Conservation (phyloP, 768 basidiomycete genomes). For the Postia placenta region DNA sequence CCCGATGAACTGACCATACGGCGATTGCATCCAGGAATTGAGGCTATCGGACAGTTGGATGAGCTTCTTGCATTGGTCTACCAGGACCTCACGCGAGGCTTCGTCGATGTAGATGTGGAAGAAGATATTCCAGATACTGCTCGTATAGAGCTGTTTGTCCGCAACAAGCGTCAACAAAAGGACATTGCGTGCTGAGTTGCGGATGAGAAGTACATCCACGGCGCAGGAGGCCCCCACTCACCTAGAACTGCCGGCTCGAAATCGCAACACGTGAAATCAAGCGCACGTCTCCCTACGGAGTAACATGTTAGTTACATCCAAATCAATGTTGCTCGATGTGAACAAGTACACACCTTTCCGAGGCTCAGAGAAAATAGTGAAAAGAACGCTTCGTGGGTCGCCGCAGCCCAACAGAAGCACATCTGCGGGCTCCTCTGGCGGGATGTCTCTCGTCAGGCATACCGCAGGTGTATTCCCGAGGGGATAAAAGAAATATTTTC, state of each 20-base stretch:
- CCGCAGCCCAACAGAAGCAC: slow-evolving; percentile 29
- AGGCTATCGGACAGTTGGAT: slow-evolving; percentile 1
- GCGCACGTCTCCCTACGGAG: neutral
- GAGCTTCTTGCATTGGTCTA: slow-evolving; percentile 9
- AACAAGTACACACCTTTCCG: neutral
- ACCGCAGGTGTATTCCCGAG: slow-evolving; percentile 54
- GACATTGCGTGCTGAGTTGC: slow-evolving; percentile 14
- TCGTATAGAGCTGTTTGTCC: neutral
- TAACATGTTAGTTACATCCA: neutral
- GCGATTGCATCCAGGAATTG: slow-evolving; percentile 6
- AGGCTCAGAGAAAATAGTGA: slow-evolving; percentile 9
- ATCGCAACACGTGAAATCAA: slow-evolving; percentile 16
- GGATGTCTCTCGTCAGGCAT: slow-evolving; percentile 40
- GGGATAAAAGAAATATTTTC: slow-evolving; percentile 46
- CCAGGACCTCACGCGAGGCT: neutral
- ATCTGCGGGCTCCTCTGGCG: slow-evolving; percentile 40
- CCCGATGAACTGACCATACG: slow-evolving; percentile 5
- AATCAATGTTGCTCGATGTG: neutral
- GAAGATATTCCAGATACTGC: slow-evolving; percentile 11
- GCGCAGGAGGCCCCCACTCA: too few relatives aligned
- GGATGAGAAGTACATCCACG: too few relatives aligned
- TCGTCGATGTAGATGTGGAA: slow-evolving; percentile 12
- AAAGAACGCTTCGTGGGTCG: slow-evolving; percentile 14
- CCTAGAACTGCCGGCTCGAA: slow-evolving; percentile 14
- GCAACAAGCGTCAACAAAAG: slow-evolving; percentile 9